These are phyloP conservation scores for Fennellomyces sp. DNA, from an alignment of 371 early-diverging fungal species.

Conservation along the genomic window DNA sequence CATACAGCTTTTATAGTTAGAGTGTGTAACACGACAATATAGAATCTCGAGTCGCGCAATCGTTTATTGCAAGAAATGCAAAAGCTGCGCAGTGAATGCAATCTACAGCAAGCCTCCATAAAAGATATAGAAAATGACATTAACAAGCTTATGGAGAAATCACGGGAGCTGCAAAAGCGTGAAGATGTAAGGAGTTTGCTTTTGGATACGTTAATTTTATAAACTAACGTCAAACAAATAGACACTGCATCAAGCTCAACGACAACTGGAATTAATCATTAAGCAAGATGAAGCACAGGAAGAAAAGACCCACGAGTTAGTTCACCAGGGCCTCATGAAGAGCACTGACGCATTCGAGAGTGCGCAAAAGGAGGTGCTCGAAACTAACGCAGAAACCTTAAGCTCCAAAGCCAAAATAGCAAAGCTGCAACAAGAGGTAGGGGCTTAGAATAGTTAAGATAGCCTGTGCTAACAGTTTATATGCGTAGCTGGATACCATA, in stretches of 20 bases:
- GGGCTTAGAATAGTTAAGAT: too few species aligned
- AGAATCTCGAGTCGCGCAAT: not conserved
- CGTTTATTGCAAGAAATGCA: not conserved
- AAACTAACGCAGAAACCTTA: not conserved
- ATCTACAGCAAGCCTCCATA: not conserved
- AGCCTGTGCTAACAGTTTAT: too few species aligned
- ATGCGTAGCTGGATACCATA: not conserved
- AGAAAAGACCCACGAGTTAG: not conserved
- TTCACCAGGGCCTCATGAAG: not conserved
- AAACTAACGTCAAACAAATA: not conserved
- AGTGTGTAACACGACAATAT: too few species aligned
- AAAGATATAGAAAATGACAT: not conserved
- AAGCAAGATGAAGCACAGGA: not conserved
- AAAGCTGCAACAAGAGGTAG: not conserved
- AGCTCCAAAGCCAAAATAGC: not conserved
- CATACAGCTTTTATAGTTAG: too few species aligned
- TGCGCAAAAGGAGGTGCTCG: not conserved
- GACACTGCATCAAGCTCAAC: slow-evolving; percentile 1
- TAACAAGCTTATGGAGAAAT: not conserved
- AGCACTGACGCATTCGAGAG: not conserved
- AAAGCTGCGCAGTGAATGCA: not conserved
- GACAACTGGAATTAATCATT: not conserved
- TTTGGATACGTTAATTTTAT: not conserved
- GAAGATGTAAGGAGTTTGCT: not conserved
- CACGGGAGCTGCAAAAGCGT: not conserved